A percentile compares a stretch with the other conserved stretches of the same genome.
Evolutionary conservation across 495 filamentous ascomycete species (phyloP).

Genomic region (Niebla homalea): DNA sequence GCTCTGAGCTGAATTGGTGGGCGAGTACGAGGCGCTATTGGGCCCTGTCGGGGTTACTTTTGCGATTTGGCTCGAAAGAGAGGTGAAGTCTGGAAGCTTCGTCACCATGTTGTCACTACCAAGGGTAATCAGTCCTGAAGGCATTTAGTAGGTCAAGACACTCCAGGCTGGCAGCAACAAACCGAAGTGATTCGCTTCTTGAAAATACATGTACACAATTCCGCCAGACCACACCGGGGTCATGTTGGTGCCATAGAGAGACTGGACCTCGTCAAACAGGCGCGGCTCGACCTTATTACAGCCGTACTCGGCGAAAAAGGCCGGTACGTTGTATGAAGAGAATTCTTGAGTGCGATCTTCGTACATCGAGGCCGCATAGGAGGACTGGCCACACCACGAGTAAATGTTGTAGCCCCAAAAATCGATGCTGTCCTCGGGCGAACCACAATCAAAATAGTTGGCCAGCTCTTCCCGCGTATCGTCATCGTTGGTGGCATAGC

Average conservation of each 20-base stretch:
- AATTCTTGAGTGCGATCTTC: constrained; percentile 70
- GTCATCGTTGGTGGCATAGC: constrained; percentile 92
- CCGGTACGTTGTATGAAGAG: constrained; percentile 71
- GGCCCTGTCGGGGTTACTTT: constrained; percentile 52
- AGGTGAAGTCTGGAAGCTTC: constrained; percentile 59
- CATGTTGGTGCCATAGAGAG: constrained; percentile 74
- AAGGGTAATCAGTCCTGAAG: constrained; percentile 52
- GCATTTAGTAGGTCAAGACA: neutral
- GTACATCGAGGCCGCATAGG: constrained; percentile 61
- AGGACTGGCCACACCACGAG: constrained; percentile 85
- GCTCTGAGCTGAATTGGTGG: constrained; percentile 57
- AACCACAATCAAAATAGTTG: constrained; percentile 85
- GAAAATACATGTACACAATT: constrained; percentile 95
- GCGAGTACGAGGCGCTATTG: constrained; percentile 53
- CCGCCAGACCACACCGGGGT: constrained; percentile 77
- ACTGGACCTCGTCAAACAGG: constrained; percentile 71
- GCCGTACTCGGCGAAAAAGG: constrained; percentile 97
- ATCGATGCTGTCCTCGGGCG: constrained; percentile 53
- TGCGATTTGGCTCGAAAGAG: constrained; percentile 57
- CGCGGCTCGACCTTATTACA: constrained; percentile 72
- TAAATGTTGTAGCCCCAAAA: constrained; percentile 99
- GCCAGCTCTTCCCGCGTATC: constrained; percentile 66
- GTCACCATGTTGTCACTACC: constrained; percentile 40
- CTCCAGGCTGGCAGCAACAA: constrained; percentile 10
- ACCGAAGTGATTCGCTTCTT: constrained; percentile 86